These are phyloP conservation scores for Canna indica DNA, from an alignment of 176 grass and related monocot genomes.

Conservation along the genomic window DNA sequence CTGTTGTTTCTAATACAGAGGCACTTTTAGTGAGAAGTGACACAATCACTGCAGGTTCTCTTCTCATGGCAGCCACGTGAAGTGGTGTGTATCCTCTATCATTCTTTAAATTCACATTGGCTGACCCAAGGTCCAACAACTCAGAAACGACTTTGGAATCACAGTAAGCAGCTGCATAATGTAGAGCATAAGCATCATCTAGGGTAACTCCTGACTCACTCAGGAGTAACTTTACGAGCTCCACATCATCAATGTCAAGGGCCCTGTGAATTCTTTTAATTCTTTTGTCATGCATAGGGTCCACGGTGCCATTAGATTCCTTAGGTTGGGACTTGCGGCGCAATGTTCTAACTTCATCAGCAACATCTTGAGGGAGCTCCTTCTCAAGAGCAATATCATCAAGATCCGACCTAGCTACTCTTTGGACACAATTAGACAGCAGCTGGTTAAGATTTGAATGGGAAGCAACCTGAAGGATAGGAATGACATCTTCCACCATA, in stretches of 20 bases:
- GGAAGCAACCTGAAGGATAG: constrained; percentile 71
- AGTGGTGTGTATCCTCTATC: constrained; percentile 64
- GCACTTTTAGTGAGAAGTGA: constrained; percentile 77
- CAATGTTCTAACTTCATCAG: constrained; percentile 46
- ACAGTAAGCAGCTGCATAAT: constrained; percentile 86
- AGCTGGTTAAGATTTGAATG: constrained; percentile 48
- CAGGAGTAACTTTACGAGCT: constrained; percentile 94
- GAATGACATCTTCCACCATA: constrained; percentile 70
- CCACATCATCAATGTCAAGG: constrained; percentile 90
- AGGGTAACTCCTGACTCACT: constrained; percentile 85
- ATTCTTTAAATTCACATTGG: constrained; percentile 89
- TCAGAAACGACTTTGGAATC: constrained; percentile 86
- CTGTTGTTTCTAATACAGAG: constrained; percentile 40
- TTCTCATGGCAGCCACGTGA: constrained; percentile 91
- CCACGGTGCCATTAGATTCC: constrained; percentile 19
- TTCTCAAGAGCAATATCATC: constrained; percentile 76
- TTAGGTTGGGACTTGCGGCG: constrained; percentile 32
- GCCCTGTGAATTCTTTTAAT: constrained; percentile 75
- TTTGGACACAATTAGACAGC: constrained; percentile 58
- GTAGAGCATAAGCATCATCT: constrained; percentile 79
- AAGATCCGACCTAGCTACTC: constrained; percentile 77
- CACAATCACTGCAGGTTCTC: constrained; percentile 79
- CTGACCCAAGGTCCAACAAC: constrained; percentile 48
- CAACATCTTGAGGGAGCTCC: constrained; percentile 48
- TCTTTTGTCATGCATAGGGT: constrained; percentile 68